A percentile compares a stretch with the other conserved stretches of the same genome.
phyloP scores from a whole-genome alignment of 2,329 filamentous ascomycete species.

The Phialocephala sp. region DNA sequence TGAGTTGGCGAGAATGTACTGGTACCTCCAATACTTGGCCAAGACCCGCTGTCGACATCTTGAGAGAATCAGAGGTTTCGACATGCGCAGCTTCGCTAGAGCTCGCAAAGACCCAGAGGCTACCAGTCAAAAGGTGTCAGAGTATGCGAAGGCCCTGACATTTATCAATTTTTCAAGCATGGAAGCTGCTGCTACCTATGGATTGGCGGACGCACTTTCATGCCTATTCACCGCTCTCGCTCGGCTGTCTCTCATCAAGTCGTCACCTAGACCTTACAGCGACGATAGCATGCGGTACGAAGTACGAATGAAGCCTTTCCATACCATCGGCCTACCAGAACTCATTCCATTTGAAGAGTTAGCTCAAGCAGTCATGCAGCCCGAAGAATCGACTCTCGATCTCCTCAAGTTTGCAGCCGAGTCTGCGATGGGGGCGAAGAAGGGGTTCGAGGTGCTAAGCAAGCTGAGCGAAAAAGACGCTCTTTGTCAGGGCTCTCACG shows the following conservation, averaged over 20 bases:
- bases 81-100: conserved; percentile 44
- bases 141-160: conserved; percentile 56
- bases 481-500: conserved; percentile 62
- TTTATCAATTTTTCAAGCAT: conserved; percentile 66
- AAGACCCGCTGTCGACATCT: conserved; percentile 66
- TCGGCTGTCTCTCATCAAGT: conserved; percentile 46
- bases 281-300: conserved; percentile 65
- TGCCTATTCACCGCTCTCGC: conserved; percentile 60
- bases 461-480: conserved; percentile 57
- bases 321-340: conserved; percentile 63
- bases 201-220: conserved; percentile 55
- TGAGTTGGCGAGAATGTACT: conserved; percentile 89
- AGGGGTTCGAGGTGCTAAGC: conserved; percentile 61
- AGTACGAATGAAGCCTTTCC: conserved; percentile 73
- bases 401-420: conserved; percentile 45
- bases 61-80: conserved; percentile 74
- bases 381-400: conserved; percentile 43
- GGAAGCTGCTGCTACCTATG: conserved; percentile 66
- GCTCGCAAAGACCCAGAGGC: conserved; percentile 23
- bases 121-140: conserved; percentile 44
- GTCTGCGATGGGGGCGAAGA: conserved; percentile 48
- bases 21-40: conserved; percentile 79
- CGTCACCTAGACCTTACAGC: conserved; percentile 56
- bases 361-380: conserved; percentile 49
- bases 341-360: conserved; percentile 61